Evolutionary conservation across 495 filamentous ascomycete species (phyloP).

Genomic region (Amorphotheca resinae): DNA sequence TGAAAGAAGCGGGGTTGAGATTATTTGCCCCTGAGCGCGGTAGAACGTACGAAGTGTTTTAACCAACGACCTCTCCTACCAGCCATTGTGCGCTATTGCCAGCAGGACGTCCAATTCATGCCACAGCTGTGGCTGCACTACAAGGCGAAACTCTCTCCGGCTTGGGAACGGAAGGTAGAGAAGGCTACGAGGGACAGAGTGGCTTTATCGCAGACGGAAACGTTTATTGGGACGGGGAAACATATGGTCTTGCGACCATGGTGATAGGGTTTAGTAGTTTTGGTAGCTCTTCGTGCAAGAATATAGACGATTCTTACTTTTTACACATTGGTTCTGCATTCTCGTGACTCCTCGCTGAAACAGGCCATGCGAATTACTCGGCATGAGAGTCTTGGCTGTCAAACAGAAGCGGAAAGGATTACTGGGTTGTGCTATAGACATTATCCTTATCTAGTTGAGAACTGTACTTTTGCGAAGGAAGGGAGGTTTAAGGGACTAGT

Average conservation of each 20-base stretch:
- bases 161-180: constrained; percentile 20
- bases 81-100: constrained; percentile 35
- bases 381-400: no score
- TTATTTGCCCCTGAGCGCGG: constrained; percentile 31
- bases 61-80: constrained; percentile 31
- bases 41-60: constrained; percentile 37
- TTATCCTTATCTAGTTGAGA: no score
- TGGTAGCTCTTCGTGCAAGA: no score
- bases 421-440: no score
- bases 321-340: no score
- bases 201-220: constrained; percentile 6
- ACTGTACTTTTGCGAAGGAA: no score
- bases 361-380: no score
- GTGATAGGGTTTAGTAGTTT: neutral
- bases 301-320: no score
- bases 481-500: no score
- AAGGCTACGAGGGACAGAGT: constrained; percentile 21
- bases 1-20: constrained; percentile 28
- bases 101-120: constrained; percentile 33
- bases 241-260: constrained; percentile 13
- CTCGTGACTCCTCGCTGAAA: no score
- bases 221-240: constrained; percentile 5
- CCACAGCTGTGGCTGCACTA: constrained; percentile 26
- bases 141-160: constrained; percentile 15
- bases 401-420: no score